These are phyloP conservation scores for Cyberlindnera euphorbiae DNA, from an alignment of 805 yeast genomes.

Conservation along the genomic window DNA sequence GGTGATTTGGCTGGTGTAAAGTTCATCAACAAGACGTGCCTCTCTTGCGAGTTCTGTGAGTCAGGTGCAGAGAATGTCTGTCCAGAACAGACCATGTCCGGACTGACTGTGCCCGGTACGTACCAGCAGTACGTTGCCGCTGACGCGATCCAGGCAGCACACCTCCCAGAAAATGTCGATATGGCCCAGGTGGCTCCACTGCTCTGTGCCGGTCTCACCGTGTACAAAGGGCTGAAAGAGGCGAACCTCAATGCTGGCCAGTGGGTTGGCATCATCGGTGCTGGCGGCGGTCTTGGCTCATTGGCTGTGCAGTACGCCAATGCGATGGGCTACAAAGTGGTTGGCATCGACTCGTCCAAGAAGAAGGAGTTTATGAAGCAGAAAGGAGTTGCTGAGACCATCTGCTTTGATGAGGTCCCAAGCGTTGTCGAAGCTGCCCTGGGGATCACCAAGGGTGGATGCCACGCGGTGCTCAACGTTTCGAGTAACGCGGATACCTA, in stretches of 20 bases:
- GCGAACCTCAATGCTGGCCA: slow-evolving; percentile 60
- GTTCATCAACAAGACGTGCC: slow-evolving; percentile 58
- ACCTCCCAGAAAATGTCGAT: slow-evolving; percentile 62
- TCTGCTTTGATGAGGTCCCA: slow-evolving; percentile 50
- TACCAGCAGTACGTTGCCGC: slow-evolving; percentile 84
- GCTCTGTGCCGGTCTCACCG: slow-evolving; percentile 84
- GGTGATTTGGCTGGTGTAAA: slow-evolving; percentile 58
- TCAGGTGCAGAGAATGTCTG: slow-evolving; percentile 46
- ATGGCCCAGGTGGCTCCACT: slow-evolving; percentile 70
- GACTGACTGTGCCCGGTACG: slow-evolving; percentile 80
- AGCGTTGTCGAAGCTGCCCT: slow-evolving; percentile 32
- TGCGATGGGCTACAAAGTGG: slow-evolving; percentile 64
- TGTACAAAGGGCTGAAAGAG: slow-evolving; percentile 78
- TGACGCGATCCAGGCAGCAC: slow-evolving; percentile 77
- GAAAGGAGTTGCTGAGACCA: slow-evolving; percentile 53
- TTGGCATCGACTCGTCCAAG: slow-evolving; percentile 60
- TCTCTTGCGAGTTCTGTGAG: slow-evolving; percentile 51
- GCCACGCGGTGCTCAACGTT: slow-evolving; percentile 61
- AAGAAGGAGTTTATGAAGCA: slow-evolving; percentile 44
- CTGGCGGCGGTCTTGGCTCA: slow-evolving; percentile 72
- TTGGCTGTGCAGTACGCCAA: slow-evolving; percentile 64
- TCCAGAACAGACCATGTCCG: slow-evolving; percentile 69
- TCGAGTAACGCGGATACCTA: slow-evolving; percentile 61
- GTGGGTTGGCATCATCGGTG: slow-evolving; percentile 69
- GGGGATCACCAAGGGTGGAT: slow-evolving; percentile 49